Base-by-base conservation (phyloP, 1,139 yeast genomes). In the Nadsonia starkeyi-henricii region DNA sequence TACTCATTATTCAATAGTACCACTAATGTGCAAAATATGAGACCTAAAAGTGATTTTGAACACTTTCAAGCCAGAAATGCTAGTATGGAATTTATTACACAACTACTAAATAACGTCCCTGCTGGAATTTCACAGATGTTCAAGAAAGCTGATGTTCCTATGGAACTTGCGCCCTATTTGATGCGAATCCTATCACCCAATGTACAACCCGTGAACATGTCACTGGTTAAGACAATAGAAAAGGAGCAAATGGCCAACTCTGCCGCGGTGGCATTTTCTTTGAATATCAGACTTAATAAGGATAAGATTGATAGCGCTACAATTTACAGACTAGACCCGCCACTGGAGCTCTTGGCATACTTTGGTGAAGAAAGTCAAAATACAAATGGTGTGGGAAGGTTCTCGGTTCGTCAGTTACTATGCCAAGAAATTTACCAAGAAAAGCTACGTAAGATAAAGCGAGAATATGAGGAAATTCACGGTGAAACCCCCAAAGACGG, bases 1-100 rank as follows among this genome's bases (percentile, higher is more conserved):
- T 82, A 79, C 72, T 67, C 75, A 9, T 63, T 77, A 47, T 86
- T 85, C 63, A 75, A 82, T 57, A 89, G 81, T 53, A 71, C 78
- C 19, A 73, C 72, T 26, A 67, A 65, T 44, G 62, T 62, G 48
- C 58, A 63, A 63, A 68, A 53, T 20, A 53, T 49, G 13, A 47
- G 49, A 51, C 69, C 68, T 28, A 68, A 66, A 52, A 67, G 67
- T 20, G 79, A 75, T 50, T 78, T 70, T 59, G 77, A 72, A 53
- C 46, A 50, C 9, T 47, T 48, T 42, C 61, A 60, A 37, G 43
- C 48, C 3, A 46, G 42, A 13, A 45, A 51, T 39, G 50, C 49
- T 41, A 62, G 56, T 44, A 47, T 44, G 43, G 62, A 60, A 30
- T 51, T 65, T 23, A 41, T 51, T 20, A 56, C 56, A 41, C 64